phyloP scores from a whole-genome alignment of 73 alveolate genomes.

The Symbiodinium pilosum region DNA sequence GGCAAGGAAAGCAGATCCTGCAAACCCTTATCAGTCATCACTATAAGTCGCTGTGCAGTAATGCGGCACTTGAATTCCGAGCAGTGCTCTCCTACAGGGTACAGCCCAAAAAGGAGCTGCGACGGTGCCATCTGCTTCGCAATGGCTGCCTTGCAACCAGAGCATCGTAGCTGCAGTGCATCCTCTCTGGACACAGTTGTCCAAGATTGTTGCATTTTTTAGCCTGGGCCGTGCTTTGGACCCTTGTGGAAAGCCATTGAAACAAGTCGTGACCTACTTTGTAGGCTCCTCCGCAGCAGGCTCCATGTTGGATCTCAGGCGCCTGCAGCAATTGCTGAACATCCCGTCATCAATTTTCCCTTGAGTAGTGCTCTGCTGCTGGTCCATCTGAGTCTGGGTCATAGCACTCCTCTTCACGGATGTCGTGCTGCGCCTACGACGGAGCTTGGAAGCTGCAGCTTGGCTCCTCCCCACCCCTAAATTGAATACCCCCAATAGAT shows the following conservation, averaged over 20 bases:
- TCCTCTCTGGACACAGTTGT: background rate
- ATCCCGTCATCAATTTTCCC: no score
- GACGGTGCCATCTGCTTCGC: conserved; percentile 29
- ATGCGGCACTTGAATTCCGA: background rate
- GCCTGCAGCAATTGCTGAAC: conserved; percentile 2
- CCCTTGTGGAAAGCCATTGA: conserved; percentile 1
- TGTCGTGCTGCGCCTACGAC: conserved; percentile 7
- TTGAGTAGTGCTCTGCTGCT: no score
- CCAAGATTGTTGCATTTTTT: background rate
- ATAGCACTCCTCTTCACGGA: conserved; percentile 4
- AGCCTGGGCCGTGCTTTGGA: conserved; percentile 6
- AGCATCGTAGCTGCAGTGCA: conserved; percentile 2
- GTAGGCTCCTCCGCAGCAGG: conserved; percentile 15
- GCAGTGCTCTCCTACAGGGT: background rate
- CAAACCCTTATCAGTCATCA: no score
- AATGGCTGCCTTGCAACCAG: background rate
- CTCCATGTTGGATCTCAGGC: conserved; percentile 5
- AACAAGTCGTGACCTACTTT: background rate
- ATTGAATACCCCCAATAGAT: no score
- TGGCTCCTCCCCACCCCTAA: no score
- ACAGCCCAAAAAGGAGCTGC: conserved; percentile 6
- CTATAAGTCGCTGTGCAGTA: background rate
- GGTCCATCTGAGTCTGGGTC: background rate
- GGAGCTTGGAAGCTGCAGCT: no score
- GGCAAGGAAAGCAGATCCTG: no score